Evolutionary conservation across 2,329 filamentous ascomycete species (phyloP).

Genomic region (Cladosporium sp.): DNA sequence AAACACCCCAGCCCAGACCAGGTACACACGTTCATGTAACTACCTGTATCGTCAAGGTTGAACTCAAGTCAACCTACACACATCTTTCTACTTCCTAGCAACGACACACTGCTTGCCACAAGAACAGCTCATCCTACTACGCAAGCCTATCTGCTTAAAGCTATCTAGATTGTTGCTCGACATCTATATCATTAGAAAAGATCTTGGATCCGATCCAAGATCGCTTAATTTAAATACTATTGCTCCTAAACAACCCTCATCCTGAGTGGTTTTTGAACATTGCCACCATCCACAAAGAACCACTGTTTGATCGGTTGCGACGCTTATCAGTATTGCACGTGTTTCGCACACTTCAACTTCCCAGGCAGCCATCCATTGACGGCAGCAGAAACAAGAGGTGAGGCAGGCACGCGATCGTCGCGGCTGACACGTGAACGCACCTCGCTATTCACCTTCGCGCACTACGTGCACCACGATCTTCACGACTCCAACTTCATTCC

Average conservation of each 20-base stretch:
- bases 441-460: not conserved
- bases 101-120: not conserved
- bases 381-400: not conserved
- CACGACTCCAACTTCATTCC: not conserved
- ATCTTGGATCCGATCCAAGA: not conserved
- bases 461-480: not conserved
- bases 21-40: not conserved
- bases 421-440: not conserved
- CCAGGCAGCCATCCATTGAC: not conserved
- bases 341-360: not conserved
- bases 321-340: not conserved
- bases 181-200: not conserved
- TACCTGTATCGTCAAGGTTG: not conserved
- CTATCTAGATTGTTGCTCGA: not conserved
- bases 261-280: not conserved
- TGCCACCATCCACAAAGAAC: too few relatives aligned
- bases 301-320: not conserved
- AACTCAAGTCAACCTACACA: not conserved
- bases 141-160: not conserved
- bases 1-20: not conserved
- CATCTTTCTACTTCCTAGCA: not conserved
- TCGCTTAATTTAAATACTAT: not conserved
- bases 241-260: not conserved
- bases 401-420: not conserved
- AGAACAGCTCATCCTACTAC: not conserved